Conservation (phyloP, 2,329 filamentous ascomycete genomes). For the Alternaria arbusti region DNA sequence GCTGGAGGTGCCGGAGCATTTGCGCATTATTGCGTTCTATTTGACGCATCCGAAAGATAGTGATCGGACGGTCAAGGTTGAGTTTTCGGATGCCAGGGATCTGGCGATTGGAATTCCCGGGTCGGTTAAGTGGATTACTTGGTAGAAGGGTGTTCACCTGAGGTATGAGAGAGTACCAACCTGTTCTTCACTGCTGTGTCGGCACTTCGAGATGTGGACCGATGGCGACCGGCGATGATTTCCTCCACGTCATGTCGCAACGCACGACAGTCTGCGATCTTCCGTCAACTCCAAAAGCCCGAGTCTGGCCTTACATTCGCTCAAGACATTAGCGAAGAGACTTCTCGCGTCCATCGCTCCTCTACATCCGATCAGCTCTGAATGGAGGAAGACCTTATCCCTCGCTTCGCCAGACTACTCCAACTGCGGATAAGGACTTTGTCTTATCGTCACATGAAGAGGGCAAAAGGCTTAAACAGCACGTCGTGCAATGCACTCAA, state of each 20-base stretch:
- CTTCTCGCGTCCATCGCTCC: background rate
- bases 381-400: background rate
- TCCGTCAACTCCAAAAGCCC: background rate
- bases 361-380: background rate
- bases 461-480: background rate
- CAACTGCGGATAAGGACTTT: background rate
- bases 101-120: slow-evolving; percentile 20
- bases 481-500: background rate
- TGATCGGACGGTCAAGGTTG: slow-evolving; percentile 21
- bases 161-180: background rate
- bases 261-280: background rate
- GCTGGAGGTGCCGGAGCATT: slow-evolving; percentile 28
- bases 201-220: background rate
- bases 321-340: background rate
- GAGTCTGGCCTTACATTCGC: background rate
- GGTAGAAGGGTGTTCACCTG: background rate
- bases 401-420: background rate
- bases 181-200: background rate
- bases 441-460: background rate
- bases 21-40: slow-evolving; percentile 27
- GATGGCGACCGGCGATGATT: background rate
- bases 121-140: slow-evolving; percentile 14
- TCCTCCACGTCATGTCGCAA: background rate
- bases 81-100: slow-evolving; percentile 29
- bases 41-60: slow-evolving; percentile 25